Conservation (phyloP, 306 rosid genomes). For the Begonia peltatifolia region DNA sequence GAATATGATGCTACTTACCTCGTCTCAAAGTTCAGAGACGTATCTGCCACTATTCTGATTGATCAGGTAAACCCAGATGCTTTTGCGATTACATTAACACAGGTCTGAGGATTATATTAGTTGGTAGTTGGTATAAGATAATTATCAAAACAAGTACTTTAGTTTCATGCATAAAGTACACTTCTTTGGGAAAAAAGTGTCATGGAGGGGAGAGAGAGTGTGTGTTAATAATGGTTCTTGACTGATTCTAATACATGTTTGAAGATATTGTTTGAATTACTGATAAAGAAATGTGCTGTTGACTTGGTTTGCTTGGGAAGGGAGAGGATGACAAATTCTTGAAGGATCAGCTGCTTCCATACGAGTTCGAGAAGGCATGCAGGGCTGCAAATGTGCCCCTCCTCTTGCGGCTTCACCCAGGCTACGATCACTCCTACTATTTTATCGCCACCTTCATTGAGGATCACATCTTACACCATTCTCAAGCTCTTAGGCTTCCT, state of each 20-base stretch:
- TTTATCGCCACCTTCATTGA: constrained; percentile 82
- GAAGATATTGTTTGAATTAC: no score
- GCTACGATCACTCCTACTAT: constrained; percentile 74
- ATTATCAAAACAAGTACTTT: no score
- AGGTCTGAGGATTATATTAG: no score
- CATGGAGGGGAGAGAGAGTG: no score
- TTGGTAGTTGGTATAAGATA: no score
- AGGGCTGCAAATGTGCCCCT: constrained; percentile 49
- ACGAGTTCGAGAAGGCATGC: constrained; percentile 80
- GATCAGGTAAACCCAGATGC: constrained; percentile 50
- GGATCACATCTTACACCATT: constrained; percentile 85
- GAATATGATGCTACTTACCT: constrained; percentile 77
- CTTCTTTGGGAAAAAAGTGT: no score
- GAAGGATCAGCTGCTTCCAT: constrained; percentile 57
- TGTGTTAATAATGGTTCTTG: no score
- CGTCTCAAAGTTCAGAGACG: constrained; percentile 32
- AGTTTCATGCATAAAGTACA: no score
- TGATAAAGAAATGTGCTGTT: no score
- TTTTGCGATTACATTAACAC: no score
- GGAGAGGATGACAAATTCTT: constrained; percentile 77
- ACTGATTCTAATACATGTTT: no score
- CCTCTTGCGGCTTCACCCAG: constrained; percentile 53
- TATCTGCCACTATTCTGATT: constrained; percentile 58
- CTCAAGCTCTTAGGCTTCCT: constrained; percentile 62
- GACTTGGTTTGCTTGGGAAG: constrained; percentile 21